A percentile compares a stretch with the other conserved stretches of the same genome.
Evolutionary conservation across 1,284 basidiomycete genomes (phyloP).

Genomic region (Pseudozyma thailandica): DNA sequence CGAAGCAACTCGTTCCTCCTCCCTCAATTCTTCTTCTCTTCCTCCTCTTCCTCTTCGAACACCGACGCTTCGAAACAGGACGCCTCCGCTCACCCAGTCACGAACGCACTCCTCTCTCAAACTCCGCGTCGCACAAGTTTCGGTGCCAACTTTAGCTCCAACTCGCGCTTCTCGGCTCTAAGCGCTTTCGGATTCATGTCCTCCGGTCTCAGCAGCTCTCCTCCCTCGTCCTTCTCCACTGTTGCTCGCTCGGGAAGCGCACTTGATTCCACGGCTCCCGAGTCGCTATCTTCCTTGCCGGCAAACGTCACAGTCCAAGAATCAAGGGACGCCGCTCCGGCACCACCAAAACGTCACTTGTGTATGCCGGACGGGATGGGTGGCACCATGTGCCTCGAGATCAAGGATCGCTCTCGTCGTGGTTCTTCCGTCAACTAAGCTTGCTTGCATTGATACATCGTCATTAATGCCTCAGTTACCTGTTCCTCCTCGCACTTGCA

Average conservation of each 20-base stretch:
- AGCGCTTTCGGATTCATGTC: slow-evolving; percentile 46
- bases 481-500: not conserved
- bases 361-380: slow-evolving; percentile 51
- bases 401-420: slow-evolving; percentile 40
- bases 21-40: slow-evolving; percentile 35
- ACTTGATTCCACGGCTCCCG: slow-evolving; percentile 21
- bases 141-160: slow-evolving; percentile 25
- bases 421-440: slow-evolving; percentile 36
- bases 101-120: slow-evolving; percentile 24
- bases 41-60: slow-evolving; percentile 4
- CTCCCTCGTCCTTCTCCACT: slow-evolving; percentile 18
- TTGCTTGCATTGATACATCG: not conserved
- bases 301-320: not conserved
- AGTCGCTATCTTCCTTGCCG: slow-evolving; percentile 8
- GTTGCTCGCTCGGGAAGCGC: slow-evolving; percentile 17
- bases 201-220: slow-evolving; percentile 29
- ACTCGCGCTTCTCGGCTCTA: slow-evolving; percentile 35
- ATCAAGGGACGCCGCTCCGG: slow-evolving; percentile 2
- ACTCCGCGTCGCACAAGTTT: slow-evolving; percentile 48
- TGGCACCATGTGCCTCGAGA: slow-evolving; percentile 44
- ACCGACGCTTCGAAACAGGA: slow-evolving; percentile 2
- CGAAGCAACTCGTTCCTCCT: slow-evolving; percentile 43
- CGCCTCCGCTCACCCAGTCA: slow-evolving; percentile 10
- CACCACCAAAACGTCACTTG: slow-evolving; percentile 30
- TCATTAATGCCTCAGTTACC: not conserved